Evolutionary conservation across 371 early-diverging fungal species (phyloP), one percentile per base, ranked within the genome.

Genomic region (Synchytrium microbalum): DNA sequence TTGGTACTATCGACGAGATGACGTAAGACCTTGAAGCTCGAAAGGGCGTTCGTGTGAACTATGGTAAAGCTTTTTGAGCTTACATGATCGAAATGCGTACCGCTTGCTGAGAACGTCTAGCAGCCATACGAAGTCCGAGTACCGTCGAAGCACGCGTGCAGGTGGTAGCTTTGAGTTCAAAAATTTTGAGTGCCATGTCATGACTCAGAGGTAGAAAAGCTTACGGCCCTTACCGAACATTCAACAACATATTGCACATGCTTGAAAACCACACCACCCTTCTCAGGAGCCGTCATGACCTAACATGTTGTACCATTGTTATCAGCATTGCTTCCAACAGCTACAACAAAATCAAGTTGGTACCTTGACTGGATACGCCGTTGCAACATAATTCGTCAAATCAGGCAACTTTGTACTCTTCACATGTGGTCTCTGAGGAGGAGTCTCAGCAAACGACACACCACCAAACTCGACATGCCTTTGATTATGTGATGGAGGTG

Each of bases 111-210:
- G 69, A 19, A 85, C 75, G 55, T 88, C 88, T 64, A 83, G 78
- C 52, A 93, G 69, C 91, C 91, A 91, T 75, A 82, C 84, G 69
- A 92, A 92, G 70, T 93, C 93, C 64, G 88, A 90, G 69, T 89
- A 93, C 61, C 93, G 79, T 16, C 93, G 80, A 27, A 85, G 68
- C 0, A 91, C 92, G 51, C 75, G 79, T 2, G 82, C 72, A 23
- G 75, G 71, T 24, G 79, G 79, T 56, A 79, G 77, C 74, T 89
- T 76, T 19, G 19, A 64, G 2, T 54, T 10, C 23, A 57, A 28
- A 38, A 10, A 5, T 10, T 13, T 24, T 3, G 32, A 59, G 25
- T 62, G 32, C 26, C 31, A 27, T 33, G 28, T 23, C 59, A 25
- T 24, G 46, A 59, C 25, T 54, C 53, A 19, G 51, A 25, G 59